Evolutionary conservation across 2,329 filamentous ascomycete genomes (phyloP).

Genomic region (Fusarium penzigii): DNA sequence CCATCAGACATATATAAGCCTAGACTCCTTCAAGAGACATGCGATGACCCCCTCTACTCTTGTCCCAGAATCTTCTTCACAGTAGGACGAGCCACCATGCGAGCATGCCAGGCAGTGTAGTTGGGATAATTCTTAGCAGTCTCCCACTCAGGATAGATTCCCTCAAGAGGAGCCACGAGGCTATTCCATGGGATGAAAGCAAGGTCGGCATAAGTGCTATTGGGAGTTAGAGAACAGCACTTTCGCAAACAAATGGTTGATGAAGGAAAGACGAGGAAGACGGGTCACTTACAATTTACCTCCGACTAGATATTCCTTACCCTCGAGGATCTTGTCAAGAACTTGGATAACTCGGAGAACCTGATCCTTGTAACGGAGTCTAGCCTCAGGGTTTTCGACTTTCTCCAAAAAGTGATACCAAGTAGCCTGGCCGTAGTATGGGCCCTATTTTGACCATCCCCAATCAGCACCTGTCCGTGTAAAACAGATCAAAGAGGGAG

Average conservation of each 20-base stretch:
- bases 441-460: too few species aligned
- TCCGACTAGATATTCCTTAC: slow-evolving; percentile 38
- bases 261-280: background rate
- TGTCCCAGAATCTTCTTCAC: background rate
- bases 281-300: slow-evolving; percentile 32
- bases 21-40: too few species aligned
- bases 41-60: background rate
- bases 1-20: too few species aligned
- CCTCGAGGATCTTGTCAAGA: slow-evolving; percentile 35
- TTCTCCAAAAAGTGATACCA: slow-evolving; percentile 35
- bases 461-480: background rate
- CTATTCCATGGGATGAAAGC: slow-evolving; percentile 35
- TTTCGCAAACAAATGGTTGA: too few species aligned
- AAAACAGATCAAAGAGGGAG: too few species aligned
- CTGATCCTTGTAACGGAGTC: slow-evolving; percentile 34
- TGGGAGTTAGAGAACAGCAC: background rate
- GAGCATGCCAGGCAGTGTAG: slow-evolving; percentile 37
- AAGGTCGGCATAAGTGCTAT: slow-evolving; percentile 37
- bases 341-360: slow-evolving; percentile 32
- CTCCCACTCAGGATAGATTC: slow-evolving; percentile 24
- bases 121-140: slow-evolving; percentile 37
- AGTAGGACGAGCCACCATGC: slow-evolving; percentile 6
- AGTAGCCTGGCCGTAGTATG: slow-evolving; percentile 14
- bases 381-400: slow-evolving; percentile 31
- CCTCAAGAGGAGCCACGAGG: slow-evolving; percentile 11